Conservation (phyloP, 2,329 filamentous ascomycete genomes). For the Penicillium sp. region DNA sequence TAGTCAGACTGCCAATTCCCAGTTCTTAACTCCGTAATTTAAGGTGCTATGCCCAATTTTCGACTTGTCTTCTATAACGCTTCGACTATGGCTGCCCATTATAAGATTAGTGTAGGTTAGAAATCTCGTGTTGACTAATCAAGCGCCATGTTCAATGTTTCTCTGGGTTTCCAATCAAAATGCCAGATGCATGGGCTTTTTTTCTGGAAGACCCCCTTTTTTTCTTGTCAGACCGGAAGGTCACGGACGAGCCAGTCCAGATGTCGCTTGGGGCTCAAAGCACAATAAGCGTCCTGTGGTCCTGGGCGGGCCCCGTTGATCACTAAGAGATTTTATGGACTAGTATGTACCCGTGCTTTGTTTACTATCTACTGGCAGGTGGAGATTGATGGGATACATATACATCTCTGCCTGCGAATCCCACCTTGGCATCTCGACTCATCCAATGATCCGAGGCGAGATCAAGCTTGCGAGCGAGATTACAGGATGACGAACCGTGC, state of each 20-base stretch:
- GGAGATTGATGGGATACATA: background rate
- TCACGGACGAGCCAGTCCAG: constrained; percentile 1
- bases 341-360: background rate
- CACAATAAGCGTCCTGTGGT: background rate
- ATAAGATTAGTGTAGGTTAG: background rate
- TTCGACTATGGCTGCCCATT: no score
- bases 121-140: no score
- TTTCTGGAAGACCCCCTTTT: background rate
- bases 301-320: background rate
- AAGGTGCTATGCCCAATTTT: background rate
- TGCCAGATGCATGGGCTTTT: background rate
- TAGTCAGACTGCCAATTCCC: background rate
- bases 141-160: background rate
- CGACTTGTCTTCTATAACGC: background rate
- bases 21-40: background rate
- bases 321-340: background rate
- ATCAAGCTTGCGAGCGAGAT: constrained; percentile 3
- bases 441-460: background rate
- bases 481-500: constrained; percentile 1
- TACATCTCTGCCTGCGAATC: background rate
- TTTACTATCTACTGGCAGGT: background rate
- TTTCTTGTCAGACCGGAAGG: background rate
- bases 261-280: background rate
- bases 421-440: background rate
- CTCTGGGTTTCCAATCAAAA: background rate